phyloP scores from a whole-genome alignment of 1,284 basidiomycete species.

The Irpex rosettiformis region DNA sequence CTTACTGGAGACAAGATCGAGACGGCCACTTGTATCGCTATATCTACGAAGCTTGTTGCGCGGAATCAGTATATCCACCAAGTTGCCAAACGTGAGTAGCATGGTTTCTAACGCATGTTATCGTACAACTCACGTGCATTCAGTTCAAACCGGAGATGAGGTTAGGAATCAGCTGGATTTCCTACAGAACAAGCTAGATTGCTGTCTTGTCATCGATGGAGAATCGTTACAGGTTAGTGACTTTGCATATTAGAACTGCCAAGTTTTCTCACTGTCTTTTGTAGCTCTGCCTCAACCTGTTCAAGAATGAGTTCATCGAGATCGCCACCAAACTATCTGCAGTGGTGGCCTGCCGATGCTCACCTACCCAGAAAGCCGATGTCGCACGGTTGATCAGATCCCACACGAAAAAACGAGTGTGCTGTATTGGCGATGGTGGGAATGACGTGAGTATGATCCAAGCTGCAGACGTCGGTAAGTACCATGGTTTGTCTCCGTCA shows the following conservation, averaged over 20 bases:
- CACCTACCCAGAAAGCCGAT: slow-evolving; percentile 98
- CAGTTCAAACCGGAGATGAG: slow-evolving; percentile 85
- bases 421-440: slow-evolving; percentile 95
- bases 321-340: slow-evolving; percentile 94
- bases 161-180: slow-evolving; percentile 93
- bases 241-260: background rate
- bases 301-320: slow-evolving; percentile 93
- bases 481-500: no score
- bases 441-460: slow-evolving; percentile 98
- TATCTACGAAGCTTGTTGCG: slow-evolving; percentile 94
- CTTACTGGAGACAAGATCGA: slow-evolving; percentile 99
- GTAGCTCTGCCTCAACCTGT: slow-evolving; percentile 85
- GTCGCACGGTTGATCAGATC: slow-evolving; percentile 90
- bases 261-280: background rate
- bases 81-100: slow-evolving; percentile 80
- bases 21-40: slow-evolving; percentile 97
- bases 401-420: slow-evolving; percentile 91
- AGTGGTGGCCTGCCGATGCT: slow-evolving; percentile 97
- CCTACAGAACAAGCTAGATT: slow-evolving; percentile 91
- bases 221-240: slow-evolving; percentile 81
- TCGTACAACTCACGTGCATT: slow-evolving; percentile 10
- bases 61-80: slow-evolving; percentile 98
- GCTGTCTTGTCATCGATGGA: slow-evolving; percentile 98
- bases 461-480: slow-evolving; percentile 88
- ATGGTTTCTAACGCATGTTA: slow-evolving; percentile 2